Base-by-base conservation (phyloP, 2,329 filamentous ascomycete species). In the Xylariaceae sp. region DNA sequence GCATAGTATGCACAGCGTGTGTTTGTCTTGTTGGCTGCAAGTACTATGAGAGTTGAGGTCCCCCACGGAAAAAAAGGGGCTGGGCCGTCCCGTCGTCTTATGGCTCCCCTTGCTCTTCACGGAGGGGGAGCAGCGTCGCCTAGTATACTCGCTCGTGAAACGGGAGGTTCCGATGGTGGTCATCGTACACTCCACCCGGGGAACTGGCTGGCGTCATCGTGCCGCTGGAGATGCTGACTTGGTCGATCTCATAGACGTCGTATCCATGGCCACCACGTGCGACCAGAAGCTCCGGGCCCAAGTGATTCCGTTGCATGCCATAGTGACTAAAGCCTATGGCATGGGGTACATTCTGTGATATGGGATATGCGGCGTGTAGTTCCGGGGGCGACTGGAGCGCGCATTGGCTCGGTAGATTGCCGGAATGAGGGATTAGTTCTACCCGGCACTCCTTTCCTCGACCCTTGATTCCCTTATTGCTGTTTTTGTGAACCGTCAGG, bases 391-490 rank as follows among this genome's bases (percentile, higher is more conserved):
- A 47, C 48, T 60, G 58, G 9, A 60, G 53, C 5, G 43, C 27
- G 39, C 47, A 58, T 49, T 62, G 67, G 19, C 64, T 62, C 32
- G 60, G 64, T 45, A 50, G 34, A 52, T 19, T 35, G 6, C 32
- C 46, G 27, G 57, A 57, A 54, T 52, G 62, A 47, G 55, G 44
- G 12, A 59, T 45, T 30, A 62, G 61, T 45, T 68, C 69, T 51
- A 91, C 86, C 55, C 84, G 84, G 54, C 89, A 80, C 63, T 91
- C 88, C 68, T 92, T 94, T 43, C 94, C 94, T 45, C 94, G 85
- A 8, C 94, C 94, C 73, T 96, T 97, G 76, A 97, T 96, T 1
- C 94, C 94, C 72, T 96, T 96, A 80, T 97, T 97, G 73, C 88
- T 91, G 73, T 97, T 95, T 76, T 95, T 96, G 79, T 96, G 96